A percentile compares a stretch with the other conserved stretches of the same genome.
phyloP scores from a whole-genome alignment of 495 filamentous ascomycete genomes.

The Aspergillus conjunctus region DNA sequence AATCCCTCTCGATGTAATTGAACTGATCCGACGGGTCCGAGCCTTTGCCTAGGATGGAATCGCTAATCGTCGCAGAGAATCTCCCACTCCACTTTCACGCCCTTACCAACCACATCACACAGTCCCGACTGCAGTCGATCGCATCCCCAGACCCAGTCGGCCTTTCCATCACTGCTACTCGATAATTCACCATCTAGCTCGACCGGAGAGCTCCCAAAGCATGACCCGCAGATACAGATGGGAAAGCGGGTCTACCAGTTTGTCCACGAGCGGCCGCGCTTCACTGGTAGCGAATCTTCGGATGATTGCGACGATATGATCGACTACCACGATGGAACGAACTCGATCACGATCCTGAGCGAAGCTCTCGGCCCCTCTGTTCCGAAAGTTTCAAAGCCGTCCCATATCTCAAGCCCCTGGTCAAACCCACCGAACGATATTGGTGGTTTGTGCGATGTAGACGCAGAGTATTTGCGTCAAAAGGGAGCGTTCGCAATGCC shows the following conservation, averaged over 20 bases:
- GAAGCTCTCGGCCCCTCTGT: not conserved
- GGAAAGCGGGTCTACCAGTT: not conserved
- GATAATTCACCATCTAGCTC: not conserved
- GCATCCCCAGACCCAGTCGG: not conserved
- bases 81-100: not conserved
- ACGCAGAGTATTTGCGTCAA: conserved; percentile 1
- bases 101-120: not conserved
- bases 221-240: not conserved
- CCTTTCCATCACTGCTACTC: not conserved
- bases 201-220: not conserved
- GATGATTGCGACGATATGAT: not conserved
- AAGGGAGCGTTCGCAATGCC: conserved; percentile 9
- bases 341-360: conserved; percentile 2
- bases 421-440: not conserved
- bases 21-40: not conserved
- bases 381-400: not conserved
- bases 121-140: not conserved
- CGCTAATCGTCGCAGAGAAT: not conserved
- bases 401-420: not conserved
- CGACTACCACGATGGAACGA: conserved; percentile 1
- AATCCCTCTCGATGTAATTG: not conserved
- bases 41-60: not conserved
- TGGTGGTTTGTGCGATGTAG: not conserved
- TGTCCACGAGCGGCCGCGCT: not conserved
- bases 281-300: not conserved